Evolutionary conservation across 768 basidiomycete species (phyloP).

Genomic region (Boletus rex-veris): DNA sequence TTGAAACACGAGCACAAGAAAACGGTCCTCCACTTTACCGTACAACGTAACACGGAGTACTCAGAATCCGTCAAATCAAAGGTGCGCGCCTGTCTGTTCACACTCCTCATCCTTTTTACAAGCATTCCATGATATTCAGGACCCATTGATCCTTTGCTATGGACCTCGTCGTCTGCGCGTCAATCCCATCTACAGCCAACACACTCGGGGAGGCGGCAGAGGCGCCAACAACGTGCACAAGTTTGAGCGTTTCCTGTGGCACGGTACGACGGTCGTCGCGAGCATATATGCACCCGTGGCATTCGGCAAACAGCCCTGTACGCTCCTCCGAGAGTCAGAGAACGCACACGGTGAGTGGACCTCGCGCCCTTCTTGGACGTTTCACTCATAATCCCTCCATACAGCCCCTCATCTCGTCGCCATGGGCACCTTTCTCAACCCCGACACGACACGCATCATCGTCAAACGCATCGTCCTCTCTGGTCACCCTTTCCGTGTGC

Average conservation of each 20-base stretch:
- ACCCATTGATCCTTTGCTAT: slow-evolving; percentile 83
- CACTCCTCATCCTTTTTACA: neutral
- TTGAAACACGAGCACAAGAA: slow-evolving; percentile 96
- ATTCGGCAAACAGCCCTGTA: slow-evolving; percentile 77
- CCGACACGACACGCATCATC: slow-evolving; percentile 88
- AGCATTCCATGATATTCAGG: slow-evolving; percentile 41
- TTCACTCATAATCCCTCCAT: neutral
- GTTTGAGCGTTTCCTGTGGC: slow-evolving; percentile 85
- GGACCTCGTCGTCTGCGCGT: slow-evolving; percentile 83
- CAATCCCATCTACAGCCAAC: slow-evolving; percentile 90
- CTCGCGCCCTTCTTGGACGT: neutral
- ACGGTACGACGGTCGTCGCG: slow-evolving; percentile 76
- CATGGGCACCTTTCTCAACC: slow-evolving; percentile 80
- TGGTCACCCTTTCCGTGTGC: slow-evolving; percentile 95
- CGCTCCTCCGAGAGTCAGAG: slow-evolving; percentile 67
- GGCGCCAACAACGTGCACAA: slow-evolving; percentile 98
- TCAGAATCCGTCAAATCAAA: slow-evolving; percentile 86
- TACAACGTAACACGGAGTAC: slow-evolving; percentile 96
- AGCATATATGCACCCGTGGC: slow-evolving; percentile 86
- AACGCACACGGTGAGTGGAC: slow-evolving; percentile 50
- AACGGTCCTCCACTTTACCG: slow-evolving; percentile 86
- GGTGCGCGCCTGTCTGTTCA: slow-evolving; percentile 37
- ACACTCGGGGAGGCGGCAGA: slow-evolving; percentile 83
- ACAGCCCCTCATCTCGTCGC: slow-evolving; percentile 82
- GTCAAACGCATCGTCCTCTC: slow-evolving; percentile 94